Evolutionary conservation across 1,284 basidiomycete genomes (phyloP), one percentile per base, ranked within the genome.

Genomic region (Boletus putidus): DNA sequence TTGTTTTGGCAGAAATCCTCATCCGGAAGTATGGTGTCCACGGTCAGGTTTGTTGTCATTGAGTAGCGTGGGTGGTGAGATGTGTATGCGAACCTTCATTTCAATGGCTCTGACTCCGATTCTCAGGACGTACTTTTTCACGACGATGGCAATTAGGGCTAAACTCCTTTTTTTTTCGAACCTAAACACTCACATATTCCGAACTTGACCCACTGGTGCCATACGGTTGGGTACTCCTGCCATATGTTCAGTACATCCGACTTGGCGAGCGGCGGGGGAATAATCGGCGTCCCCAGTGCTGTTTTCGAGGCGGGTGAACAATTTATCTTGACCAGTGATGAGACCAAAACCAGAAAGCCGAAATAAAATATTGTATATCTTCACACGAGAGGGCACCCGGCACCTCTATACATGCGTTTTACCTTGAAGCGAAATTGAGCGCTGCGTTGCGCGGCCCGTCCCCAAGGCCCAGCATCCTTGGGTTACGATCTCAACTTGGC

Each of bases 301-400:
- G 36, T 37, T 37, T 35, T 16, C 8, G 25, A 48, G n/a, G 35
- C 15, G 31, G 35, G 14, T 53, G 25, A 49, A 35, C 15, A 18
- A 20, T 37, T 37, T 25, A 29, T 48, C 52, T 29, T 25, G 20
- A 50, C 23, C 44, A 29, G 21, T 31, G 39, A 40, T 39, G 49
- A 16, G 6, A 51, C 11, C 39, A 18, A 40, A 51, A 21, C 37
- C 33, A 37, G 12, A 10, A 5, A 49, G 21, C 14, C 7, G 9
- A 8, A 6, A 16, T 35, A 21, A 48, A 35, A 36, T 15, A 25
- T 46, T 18, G 33, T 16, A 21, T 10, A 36, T 35, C 44, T 49
- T 53, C 52, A 29, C 52, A 53, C 52, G 52, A 29, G 52, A n/a
- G 23, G 27, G 25, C 14, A n/a, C n/a, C n/a, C n/a, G n/a, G n/a